Conservation (phyloP, 768 basidiomycete species). For the Lentinula boryana region DNA sequence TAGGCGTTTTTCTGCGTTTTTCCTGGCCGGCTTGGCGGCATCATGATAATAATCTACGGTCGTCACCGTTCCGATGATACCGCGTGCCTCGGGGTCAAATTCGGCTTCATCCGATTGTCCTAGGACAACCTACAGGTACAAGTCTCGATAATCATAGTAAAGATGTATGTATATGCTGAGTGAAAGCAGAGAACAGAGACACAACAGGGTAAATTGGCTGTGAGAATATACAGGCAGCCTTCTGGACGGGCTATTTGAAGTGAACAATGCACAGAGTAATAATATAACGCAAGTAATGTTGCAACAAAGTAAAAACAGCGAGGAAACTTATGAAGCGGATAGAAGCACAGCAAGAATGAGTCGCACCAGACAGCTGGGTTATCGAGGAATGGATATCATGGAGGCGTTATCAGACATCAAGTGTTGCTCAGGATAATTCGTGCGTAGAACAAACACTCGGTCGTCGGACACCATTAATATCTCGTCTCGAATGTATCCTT, state of each 20-base stretch:
- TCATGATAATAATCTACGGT: neutral
- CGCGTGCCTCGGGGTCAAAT: neutral
- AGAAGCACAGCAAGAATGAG: constrained; percentile 8
- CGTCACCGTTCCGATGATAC: neutral
- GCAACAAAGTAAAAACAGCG: neutral
- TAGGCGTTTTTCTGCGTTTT: neutral
- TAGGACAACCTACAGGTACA: neutral
- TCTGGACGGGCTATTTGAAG: neutral
- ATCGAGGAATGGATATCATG: constrained; percentile 36
- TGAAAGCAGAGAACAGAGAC: constrained; percentile 8
- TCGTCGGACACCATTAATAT: constrained; percentile 91
- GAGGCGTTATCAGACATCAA: constrained; percentile 39
- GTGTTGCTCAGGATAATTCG: constrained; percentile 32
- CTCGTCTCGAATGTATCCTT: constrained; percentile 64
- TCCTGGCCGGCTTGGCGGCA: neutral
- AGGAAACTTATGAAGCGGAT: neutral
- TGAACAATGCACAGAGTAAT: constrained; percentile 10
- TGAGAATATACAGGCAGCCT: constrained; percentile 20
- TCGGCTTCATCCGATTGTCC: too few relatives aligned
- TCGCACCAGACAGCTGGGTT: constrained; percentile 6
- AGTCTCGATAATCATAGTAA: constrained; percentile 16
- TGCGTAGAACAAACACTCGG: constrained; percentile 65
- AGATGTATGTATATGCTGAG: constrained; percentile 23
- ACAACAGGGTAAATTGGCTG: constrained; percentile 9
- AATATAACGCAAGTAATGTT: neutral